Evolutionary conservation across 495 filamentous ascomycete species (phyloP).

Genomic region (Hypoxylon crocopeplum): DNA sequence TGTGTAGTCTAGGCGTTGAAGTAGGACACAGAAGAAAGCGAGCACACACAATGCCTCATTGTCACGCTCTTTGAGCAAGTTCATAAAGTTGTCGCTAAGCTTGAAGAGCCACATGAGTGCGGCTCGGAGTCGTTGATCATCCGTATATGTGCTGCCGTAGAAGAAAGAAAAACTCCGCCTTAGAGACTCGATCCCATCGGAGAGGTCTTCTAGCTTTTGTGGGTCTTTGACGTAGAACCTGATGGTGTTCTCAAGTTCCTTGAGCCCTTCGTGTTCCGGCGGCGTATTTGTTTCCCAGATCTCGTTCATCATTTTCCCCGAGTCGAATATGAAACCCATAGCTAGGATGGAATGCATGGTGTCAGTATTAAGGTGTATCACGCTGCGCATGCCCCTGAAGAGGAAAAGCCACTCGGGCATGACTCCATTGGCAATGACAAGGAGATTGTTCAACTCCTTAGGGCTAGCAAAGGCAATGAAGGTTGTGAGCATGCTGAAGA

Average conservation of each 20-base stretch:
- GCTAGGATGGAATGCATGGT: slow-evolving; percentile 29
- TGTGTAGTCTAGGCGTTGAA: slow-evolving; percentile 43
- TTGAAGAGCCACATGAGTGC: slow-evolving; percentile 51
- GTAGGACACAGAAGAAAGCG: slow-evolving; percentile 49
- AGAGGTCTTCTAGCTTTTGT: slow-evolving; percentile 20
- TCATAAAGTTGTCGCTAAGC: slow-evolving; percentile 39
- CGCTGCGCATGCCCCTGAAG: slow-evolving; percentile 47
- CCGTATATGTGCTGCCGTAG: slow-evolving; percentile 8
- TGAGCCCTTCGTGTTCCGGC: slow-evolving; percentile 33
- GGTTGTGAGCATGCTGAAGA: slow-evolving; percentile 59
- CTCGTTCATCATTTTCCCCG: slow-evolving; percentile 27
- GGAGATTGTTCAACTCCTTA: slow-evolving; percentile 46
- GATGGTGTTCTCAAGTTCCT: slow-evolving; percentile 30
- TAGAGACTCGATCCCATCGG: slow-evolving; percentile 27
- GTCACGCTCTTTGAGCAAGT: slow-evolving; percentile 40
- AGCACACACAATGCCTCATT: slow-evolving; percentile 50
- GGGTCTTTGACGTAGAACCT: slow-evolving; percentile 17
- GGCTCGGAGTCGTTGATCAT: slow-evolving; percentile 39
- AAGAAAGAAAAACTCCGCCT: slow-evolving; percentile 30
- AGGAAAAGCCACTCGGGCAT: slow-evolving; percentile 51
- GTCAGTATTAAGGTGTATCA: slow-evolving; percentile 40
- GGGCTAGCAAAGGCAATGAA: slow-evolving; percentile 58
- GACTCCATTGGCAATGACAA: slow-evolving; percentile 47
- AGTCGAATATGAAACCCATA: slow-evolving; percentile 42
- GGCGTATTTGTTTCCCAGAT: slow-evolving; percentile 18